These are phyloP conservation scores for Fusarium temperatum DNA, from an alignment of 2,329 filamentous ascomycete species.

Conservation along the genomic window DNA sequence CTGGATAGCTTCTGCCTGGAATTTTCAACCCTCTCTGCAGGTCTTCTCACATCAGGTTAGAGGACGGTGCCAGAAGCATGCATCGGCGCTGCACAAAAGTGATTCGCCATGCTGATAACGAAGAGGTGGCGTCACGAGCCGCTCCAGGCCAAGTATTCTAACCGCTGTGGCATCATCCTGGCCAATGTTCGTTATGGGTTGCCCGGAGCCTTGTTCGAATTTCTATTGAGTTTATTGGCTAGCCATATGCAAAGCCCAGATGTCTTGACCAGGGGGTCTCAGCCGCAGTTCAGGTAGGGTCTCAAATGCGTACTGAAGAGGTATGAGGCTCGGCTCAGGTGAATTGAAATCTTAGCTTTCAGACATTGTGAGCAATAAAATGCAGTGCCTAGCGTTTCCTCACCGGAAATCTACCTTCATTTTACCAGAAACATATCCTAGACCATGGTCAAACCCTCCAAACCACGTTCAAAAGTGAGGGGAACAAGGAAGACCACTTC, in stretches of 20 bases:
- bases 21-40: neutral
- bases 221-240: neutral
- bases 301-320: neutral
- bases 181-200: neutral
- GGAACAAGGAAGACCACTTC: neutral
- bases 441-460: neutral
- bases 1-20: neutral
- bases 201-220: neutral
- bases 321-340: neutral
- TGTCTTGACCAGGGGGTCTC: neutral
- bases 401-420: neutral
- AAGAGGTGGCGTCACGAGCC: neutral
- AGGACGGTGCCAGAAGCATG: neutral
- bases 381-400: accelerated
- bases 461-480: neutral
- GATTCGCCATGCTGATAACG: neutral
- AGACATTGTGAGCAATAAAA: too few species aligned
- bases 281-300: neutral
- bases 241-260: neutral
- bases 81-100: neutral
- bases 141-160: neutral
- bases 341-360: neutral
- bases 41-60: neutral
- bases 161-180: neutral
- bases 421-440: accelerated